Evolutionary conservation across 495 filamentous ascomycete species (phyloP).

Genomic region (Trichocladium antarcticum): DNA sequence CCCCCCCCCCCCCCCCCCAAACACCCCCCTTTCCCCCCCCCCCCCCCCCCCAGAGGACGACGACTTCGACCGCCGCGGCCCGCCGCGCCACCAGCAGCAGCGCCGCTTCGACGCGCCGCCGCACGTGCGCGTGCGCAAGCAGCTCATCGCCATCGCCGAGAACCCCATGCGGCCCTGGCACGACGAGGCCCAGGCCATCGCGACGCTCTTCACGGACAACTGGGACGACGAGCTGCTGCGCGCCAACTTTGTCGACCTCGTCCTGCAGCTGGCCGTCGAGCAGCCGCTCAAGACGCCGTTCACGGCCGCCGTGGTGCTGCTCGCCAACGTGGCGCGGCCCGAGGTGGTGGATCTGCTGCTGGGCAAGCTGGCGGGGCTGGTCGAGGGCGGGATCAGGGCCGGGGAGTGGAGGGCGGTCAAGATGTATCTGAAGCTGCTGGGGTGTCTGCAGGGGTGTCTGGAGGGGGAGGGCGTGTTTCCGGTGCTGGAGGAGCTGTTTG

Average conservation of each 20-base stretch:
- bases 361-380: conserved; percentile 41
- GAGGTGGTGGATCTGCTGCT: conserved; percentile 62
- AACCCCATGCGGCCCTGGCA: conserved; percentile 69
- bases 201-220: conserved; percentile 63
- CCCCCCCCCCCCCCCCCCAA: no score
- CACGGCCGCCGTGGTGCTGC: conserved; percentile 66
- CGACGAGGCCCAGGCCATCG: conserved; percentile 68
- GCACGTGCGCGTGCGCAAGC: conserved; percentile 62
- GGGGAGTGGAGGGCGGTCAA: conserved; percentile 89
- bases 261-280: conserved; percentile 67
- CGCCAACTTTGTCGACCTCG: conserved; percentile 55
- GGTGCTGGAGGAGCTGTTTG: conserved; percentile 74
- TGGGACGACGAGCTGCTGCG: conserved; percentile 64
- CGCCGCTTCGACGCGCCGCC: conserved; percentile 72
- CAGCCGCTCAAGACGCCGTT: conserved; percentile 97
- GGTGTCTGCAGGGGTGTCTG: conserved; percentile 64
- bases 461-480: conserved; percentile 80
- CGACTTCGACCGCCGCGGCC: conserved; percentile 65
- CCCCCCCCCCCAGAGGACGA: conserved; percentile 19
- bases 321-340: conserved; percentile 60
- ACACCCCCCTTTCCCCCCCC: not conserved
- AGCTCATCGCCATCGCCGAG: conserved; percentile 75
- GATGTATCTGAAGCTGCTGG: conserved; percentile 76
- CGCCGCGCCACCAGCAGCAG: conserved; percentile 61
- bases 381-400: conserved; percentile 50